Base-by-base conservation (phyloP, 495 filamentous ascomycete genomes). In the Podospora didyma region DNA sequence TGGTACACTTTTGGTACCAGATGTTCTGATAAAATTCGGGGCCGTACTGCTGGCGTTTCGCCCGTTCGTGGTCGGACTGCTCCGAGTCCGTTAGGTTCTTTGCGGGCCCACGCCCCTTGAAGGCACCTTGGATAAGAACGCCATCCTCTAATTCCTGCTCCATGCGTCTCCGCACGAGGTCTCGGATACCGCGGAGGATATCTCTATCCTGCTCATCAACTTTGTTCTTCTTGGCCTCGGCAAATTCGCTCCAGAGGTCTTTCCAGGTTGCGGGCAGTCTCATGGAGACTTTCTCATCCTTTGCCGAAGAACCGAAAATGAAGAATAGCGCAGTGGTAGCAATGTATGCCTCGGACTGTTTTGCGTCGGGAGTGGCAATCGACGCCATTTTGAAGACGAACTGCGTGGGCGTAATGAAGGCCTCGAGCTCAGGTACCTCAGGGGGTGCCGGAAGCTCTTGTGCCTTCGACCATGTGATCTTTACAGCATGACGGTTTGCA, bases 261-360 rank as follows among this genome's bases (percentile, higher is more conserved):
- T 92, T 83, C 89, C 91, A 97, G 4, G 82, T 75, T 0, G 83
- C 70, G 19, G 92, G 91, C 20, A 98, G 73, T 20, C 89, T 82
- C 53, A 96, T 62, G 61, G 88, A 88, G 9, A 86, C 81, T 64
- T 94, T 96, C 58, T 95, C 91, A 62, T 96, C 94, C 64, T 88
- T 93, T 3, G 81, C 79, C 22, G 81, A 91, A 19, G 81, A 77
- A 5, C 84, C 80, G 59, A 92, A 96, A 1, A 97, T 71, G 21
- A 88, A 75, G 67, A 94, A 95, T 14, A 97, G 72, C 17, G 86
- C 90, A 21, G 84, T 76, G 2, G 92, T 96, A 4, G 89, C 89
- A 44, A 96, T 82, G 62, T 85, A 97, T 9, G 83, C 83, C 68
- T 97, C 92, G 9, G 93, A 92, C 66, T 98, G 94, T 58, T 84